These are phyloP conservation scores for Diaporthe sp. DNA, from an alignment of 2,329 filamentous ascomycete species.

Conservation along the genomic window DNA sequence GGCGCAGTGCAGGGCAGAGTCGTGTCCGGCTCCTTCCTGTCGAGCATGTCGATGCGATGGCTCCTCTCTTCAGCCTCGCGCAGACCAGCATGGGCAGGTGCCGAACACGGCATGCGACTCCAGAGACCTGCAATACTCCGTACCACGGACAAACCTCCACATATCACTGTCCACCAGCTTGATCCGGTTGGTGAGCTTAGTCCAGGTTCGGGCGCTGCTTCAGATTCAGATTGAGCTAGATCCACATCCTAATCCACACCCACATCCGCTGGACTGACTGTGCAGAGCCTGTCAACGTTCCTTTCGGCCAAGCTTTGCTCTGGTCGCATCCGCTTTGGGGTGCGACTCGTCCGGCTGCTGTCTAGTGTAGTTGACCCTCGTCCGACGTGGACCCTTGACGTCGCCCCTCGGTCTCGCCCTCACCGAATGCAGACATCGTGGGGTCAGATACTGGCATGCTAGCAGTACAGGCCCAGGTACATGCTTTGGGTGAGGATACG, in stretches of 20 bases:
- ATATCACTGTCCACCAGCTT: slow-evolving; percentile 1
- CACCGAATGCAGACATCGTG: background rate
- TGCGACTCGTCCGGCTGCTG: background rate
- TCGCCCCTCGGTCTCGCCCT: background rate
- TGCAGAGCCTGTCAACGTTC: background rate
- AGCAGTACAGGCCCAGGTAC: background rate
- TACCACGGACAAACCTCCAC: slow-evolving; percentile 30
- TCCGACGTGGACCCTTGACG: background rate
- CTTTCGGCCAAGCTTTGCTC: background rate
- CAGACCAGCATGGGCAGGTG: slow-evolving; percentile 3
- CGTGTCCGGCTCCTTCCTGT: slow-evolving; percentile 19
- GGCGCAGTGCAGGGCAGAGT: background rate
- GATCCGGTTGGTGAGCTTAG: slow-evolving; percentile 30
- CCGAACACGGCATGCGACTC: slow-evolving; percentile 10
- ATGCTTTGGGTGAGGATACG: background rate
- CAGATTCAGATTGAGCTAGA: slow-evolving; percentile 25
- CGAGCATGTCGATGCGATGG: slow-evolving; percentile 10
- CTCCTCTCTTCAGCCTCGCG: background rate
- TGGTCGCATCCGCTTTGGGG: background rate
- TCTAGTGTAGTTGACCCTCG: background rate
- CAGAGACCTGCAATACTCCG: slow-evolving; percentile 9
- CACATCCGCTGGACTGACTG: background rate
- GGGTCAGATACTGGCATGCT: background rate
- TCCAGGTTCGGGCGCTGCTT: slow-evolving; percentile 11
- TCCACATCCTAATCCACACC: background rate